Evolutionary conservation across 1,139 yeast genomes (phyloP).

Genomic region (Yamadazyma songkhlaensis): DNA sequence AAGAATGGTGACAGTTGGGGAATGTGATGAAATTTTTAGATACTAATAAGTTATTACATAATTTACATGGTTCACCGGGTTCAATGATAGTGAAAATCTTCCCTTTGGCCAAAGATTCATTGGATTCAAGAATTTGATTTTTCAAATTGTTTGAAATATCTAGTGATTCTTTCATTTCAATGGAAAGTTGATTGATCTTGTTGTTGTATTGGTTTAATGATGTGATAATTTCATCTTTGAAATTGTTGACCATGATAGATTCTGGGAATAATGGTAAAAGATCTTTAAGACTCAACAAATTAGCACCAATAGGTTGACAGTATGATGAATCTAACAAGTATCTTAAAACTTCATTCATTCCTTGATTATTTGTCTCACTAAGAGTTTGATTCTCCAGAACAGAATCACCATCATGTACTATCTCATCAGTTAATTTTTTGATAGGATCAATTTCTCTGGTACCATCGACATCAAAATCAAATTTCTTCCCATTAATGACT

Average conservation of each 20-base stretch:
- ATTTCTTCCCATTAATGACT: conserved; percentile 25
- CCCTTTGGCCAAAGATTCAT: conserved; percentile 40
- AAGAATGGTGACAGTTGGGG: conserved; percentile 83
- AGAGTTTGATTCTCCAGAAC: too few relatives aligned
- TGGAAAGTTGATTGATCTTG: conserved; percentile 58
- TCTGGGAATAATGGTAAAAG: conserved; percentile 83
- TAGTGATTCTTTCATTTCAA: conserved; percentile 77
- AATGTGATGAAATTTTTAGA: conserved; percentile 75
- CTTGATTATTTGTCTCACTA: not conserved
- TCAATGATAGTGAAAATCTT: conserved; percentile 50
- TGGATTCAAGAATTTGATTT: conserved; percentile 52
- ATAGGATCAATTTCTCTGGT: conserved; percentile 7
- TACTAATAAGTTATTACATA: conserved; percentile 67
- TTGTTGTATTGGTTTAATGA: conserved; percentile 73
- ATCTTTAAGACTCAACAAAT: conserved; percentile 67
- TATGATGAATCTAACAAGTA: conserved; percentile 27
- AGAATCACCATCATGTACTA: too few relatives aligned
- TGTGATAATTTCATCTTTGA: conserved; percentile 78
- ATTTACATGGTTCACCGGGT: conserved; percentile 80
- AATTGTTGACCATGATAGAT: conserved; percentile 72
- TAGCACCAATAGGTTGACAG: conserved; percentile 16
- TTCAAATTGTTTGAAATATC: conserved; percentile 61
- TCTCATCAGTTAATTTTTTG: conserved; percentile 2
- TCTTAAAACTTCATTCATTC: conserved; percentile 19
- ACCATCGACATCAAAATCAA: conserved; percentile 19